Evolutionary conservation across 495 filamentous ascomycete species (phyloP).

Genomic region (Xylaria telfairii): DNA sequence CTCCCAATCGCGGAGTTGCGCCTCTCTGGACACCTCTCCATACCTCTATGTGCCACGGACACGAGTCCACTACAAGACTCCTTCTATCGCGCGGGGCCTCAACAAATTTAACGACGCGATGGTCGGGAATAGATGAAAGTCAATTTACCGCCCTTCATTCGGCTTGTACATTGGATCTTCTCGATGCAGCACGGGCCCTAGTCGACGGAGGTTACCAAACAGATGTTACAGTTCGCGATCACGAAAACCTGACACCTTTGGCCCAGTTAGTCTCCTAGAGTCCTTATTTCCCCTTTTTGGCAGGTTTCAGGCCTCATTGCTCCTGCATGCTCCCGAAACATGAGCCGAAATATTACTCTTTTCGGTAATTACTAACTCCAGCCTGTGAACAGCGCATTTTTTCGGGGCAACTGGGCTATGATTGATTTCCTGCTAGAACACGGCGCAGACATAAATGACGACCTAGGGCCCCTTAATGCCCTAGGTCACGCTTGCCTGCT

Average conservation of each 20-base stretch:
- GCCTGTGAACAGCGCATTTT: no score
- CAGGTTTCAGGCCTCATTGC: no score
- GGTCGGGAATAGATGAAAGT: not conserved
- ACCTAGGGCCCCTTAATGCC: conserved; percentile 39
- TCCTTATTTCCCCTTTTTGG: no score
- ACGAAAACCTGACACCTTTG: conserved; percentile 40
- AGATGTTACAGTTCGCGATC: conserved; percentile 39
- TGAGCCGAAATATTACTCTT: no score
- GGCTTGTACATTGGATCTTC: conserved; percentile 17
- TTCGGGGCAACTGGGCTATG: conserved; percentile 36
- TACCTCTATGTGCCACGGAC: conserved; percentile 44
- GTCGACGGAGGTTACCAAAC: conserved; percentile 36
- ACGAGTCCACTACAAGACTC: conserved; percentile 38
- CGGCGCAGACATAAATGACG: conserved; percentile 44
- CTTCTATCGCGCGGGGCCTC: conserved; percentile 44
- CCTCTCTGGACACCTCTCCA: conserved; percentile 46
- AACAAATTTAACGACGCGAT: conserved; percentile 24
- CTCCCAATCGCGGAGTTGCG: not conserved
- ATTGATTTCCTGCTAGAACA: conserved; percentile 40
- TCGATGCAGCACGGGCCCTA: conserved; percentile 23
- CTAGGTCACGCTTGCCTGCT: conserved; percentile 46
- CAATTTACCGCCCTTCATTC: conserved; percentile 32
- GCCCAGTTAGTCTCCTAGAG: no score
- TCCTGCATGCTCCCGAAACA: no score
- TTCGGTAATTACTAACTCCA: no score